Percentiles rank a stretch among this genome's conserved stretches.
Conservation (phyloP, 169 alveolate genomes). For the Cryptosporidium canis region DNA sequence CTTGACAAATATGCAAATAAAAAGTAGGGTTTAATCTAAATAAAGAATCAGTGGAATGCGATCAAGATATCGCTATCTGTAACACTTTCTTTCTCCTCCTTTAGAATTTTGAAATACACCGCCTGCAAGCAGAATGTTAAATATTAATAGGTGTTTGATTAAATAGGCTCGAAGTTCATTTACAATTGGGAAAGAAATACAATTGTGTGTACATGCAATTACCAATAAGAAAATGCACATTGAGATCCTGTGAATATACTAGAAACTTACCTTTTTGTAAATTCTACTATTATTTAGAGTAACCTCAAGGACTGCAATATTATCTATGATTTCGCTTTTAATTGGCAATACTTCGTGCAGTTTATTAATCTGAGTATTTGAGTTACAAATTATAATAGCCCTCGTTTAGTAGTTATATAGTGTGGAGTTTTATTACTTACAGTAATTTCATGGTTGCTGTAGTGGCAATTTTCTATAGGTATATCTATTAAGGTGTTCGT, state of each 20-base stretch:
- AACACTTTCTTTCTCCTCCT: conserved; percentile 20
- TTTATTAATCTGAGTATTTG: not conserved
- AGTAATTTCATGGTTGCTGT: not conserved
- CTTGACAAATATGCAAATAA: not conserved
- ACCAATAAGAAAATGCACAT: not conserved
- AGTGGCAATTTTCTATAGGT: not conserved
- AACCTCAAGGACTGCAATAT: conserved; percentile 34
- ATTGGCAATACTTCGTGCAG: conserved; percentile 8
- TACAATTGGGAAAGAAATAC: too few relatives aligned
- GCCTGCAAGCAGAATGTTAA: not conserved
- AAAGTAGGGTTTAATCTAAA: not conserved
- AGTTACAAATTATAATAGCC: not conserved
- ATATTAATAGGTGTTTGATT: too few relatives aligned
- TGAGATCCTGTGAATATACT: too few relatives aligned
- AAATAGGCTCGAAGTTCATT: not conserved
- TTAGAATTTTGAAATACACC: conserved; percentile 38
- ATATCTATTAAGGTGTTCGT: conserved; percentile 14
- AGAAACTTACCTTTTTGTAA: conserved; percentile 21
- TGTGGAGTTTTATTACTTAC: conserved; percentile 19
- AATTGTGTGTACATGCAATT: not conserved
- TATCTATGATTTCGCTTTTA: conserved; percentile 34
- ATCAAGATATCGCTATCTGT: conserved; percentile 21
- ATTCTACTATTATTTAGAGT: not conserved
- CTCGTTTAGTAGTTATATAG: not conserved
- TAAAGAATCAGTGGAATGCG: not conserved